These are phyloP conservation scores for Vanilla planifolia DNA, from an alignment of 106 monocot genomes.

Conservation along the genomic window DNA sequence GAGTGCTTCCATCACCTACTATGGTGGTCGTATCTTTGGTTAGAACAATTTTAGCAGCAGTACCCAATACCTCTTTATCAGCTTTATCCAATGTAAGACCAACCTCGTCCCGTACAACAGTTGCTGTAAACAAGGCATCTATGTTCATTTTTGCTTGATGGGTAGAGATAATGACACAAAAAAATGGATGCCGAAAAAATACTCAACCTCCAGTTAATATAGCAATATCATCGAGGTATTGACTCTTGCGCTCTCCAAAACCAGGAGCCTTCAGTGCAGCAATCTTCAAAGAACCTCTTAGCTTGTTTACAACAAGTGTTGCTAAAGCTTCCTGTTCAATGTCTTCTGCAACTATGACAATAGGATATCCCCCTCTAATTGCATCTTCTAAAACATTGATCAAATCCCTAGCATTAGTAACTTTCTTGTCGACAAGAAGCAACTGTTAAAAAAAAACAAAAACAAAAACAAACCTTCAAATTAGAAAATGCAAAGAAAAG, in stretches of 20 bases:
- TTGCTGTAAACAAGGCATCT: slow-evolving; percentile 27
- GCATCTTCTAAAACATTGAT: slow-evolving; percentile 87
- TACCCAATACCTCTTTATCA: slow-evolving; percentile 57
- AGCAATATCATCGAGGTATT: slow-evolving; percentile 93
- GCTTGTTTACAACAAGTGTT: slow-evolving; percentile 87
- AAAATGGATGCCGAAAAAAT: background rate
- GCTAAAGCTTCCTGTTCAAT: slow-evolving; percentile 97
- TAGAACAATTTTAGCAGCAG: slow-evolving; percentile 63
- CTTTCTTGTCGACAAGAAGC: slow-evolving; percentile 94
- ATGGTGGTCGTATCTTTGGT: slow-evolving; percentile 65
- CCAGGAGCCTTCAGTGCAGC: slow-evolving; percentile 98
- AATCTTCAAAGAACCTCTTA: slow-evolving; percentile 89
- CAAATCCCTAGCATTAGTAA: slow-evolving; percentile 87
- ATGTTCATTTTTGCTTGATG: background rate
- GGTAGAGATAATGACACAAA: background rate
- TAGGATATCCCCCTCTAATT: slow-evolving; percentile 81
- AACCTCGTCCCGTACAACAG: slow-evolving; percentile 72
- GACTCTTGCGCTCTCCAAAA: slow-evolving; percentile 96
- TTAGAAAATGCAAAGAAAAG: background rate
- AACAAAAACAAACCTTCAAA: background rate
- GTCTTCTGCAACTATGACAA: slow-evolving; percentile 83
- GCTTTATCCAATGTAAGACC: slow-evolving; percentile 64
- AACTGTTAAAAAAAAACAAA: slow-evolving; percentile 29
- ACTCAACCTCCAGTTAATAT: slow-evolving; percentile 80
- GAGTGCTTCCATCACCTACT: slow-evolving; percentile 68